Evolutionary conservation across 805 yeast genomes (phyloP).

Genomic region (Yarrowia phangngaensis): DNA sequence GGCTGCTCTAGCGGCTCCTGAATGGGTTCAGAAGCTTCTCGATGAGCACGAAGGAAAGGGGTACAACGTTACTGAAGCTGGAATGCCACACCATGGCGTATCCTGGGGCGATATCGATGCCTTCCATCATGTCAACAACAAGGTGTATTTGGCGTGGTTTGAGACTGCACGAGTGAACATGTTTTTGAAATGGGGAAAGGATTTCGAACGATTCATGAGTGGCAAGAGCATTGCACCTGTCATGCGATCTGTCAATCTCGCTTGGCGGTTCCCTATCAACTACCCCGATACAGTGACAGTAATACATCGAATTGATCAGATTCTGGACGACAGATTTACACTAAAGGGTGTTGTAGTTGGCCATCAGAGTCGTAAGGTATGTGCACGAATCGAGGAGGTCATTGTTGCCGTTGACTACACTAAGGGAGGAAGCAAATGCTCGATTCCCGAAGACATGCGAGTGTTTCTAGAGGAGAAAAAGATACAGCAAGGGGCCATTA

Average conservation of each 20-base stretch:
- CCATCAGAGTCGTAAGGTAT: constrained; percentile 31
- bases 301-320: constrained; percentile 29
- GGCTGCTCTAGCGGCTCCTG: background rate
- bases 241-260: constrained; percentile 31
- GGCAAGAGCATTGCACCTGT: constrained; percentile 32
- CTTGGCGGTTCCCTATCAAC: constrained; percentile 33
- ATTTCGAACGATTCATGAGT: constrained; percentile 27
- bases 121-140: constrained; percentile 35
- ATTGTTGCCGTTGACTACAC: constrained; percentile 33
- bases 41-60: constrained; percentile 22
- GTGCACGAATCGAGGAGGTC: constrained; percentile 32
- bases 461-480: constrained; percentile 27
- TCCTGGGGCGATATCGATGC: constrained; percentile 33
- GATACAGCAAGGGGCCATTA: constrained; percentile 3
- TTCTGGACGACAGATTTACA: constrained; percentile 31
- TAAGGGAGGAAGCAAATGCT: constrained; percentile 29
- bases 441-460: constrained; percentile 30
- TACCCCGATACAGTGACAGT: constrained; percentile 33
- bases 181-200: constrained; percentile 29
- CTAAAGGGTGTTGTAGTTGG: constrained; percentile 32
- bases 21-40: constrained; percentile 6
- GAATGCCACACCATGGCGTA: constrained; percentile 27
- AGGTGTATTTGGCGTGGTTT: constrained; percentile 33
- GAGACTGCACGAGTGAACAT: constrained; percentile 29
- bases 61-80: constrained; percentile 9